These are phyloP conservation scores for Gigaspora rosea DNA, from an alignment of 192 early-diverging fungal genomes.

Conservation along the genomic window DNA sequence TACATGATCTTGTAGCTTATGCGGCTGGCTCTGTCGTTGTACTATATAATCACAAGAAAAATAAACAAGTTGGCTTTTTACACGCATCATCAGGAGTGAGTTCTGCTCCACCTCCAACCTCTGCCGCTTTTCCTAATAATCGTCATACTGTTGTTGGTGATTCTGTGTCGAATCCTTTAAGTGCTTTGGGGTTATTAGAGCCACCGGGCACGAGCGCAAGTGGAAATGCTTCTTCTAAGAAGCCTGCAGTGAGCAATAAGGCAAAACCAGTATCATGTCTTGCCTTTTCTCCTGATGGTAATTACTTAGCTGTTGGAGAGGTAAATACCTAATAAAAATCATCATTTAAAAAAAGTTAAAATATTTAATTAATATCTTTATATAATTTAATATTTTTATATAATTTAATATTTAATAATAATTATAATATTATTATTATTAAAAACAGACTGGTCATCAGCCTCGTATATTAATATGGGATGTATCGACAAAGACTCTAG, in stretches of 20 bases:
- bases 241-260: conserved; percentile 39
- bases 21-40: conserved; percentile 74
- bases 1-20: conserved; percentile 66
- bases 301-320: conserved; percentile 76
- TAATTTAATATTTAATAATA: neutral
- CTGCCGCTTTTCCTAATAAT: conserved; percentile 14
- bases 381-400: conserved; percentile 9
- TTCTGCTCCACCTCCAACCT: conserved; percentile 1
- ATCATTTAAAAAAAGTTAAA: too few species aligned
- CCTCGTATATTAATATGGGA: conserved; percentile 78
- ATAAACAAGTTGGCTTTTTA: conserved; percentile 66
- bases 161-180: conserved; percentile 10
- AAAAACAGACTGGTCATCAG: conserved; percentile 69
- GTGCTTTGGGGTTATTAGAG: conserved; percentile 39
- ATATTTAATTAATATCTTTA: too few species aligned
- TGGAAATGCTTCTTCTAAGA: conserved; percentile 32
- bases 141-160: conserved; percentile 30
- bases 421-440: neutral
- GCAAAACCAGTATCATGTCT: conserved; percentile 74
- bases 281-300: conserved; percentile 68
- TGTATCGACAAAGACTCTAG: conserved; percentile 49
- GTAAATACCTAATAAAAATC: conserved; percentile 37
- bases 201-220: conserved; percentile 11
- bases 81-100: conserved; percentile 31
- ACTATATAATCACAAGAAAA: conserved; percentile 70